Base-by-base conservation (phyloP, 176 grass and related monocot species). In the Triticum monococcum region DNA sequence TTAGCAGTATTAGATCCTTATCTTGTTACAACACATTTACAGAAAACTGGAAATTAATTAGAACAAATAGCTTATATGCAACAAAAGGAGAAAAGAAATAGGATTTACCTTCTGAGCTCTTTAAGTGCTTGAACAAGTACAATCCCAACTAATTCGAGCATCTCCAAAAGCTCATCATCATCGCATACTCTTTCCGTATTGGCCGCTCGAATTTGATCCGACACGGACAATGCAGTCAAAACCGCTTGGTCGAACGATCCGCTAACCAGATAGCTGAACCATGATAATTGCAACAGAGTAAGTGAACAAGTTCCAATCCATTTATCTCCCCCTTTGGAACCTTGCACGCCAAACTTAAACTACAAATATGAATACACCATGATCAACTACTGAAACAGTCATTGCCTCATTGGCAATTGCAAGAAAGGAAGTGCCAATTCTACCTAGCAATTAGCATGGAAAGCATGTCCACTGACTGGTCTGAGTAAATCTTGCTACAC, bases 41-140 rank as follows among this genome's bases (percentile, higher is more conserved):
- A 81, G 5, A 12, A 12, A 67, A 66, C 5, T 22, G 54, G 18
- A 20, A 57, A 57, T 20, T 20, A 22, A 57, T 57, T 22, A 57
- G 54, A 57, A 22, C 52, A 22, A 8, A 59, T 22, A 59, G 18
- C 50, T 54, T 54, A 54, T 43, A 2, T 7, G 38, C 46, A 23
- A 30, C 4, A 85, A 32, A 61, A 38, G 9, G 31, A 69, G 28
- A 0, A 64, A 63, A 24, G 1, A 2, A 30, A 64, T 24, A 86
- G 7, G 8, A 35, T 83, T 74, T 75, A 87, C 89, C 85, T 90
- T 77, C 28, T 87, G n/a, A 87, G 80, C 82, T 90, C 89, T 75
- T 84, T 90, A 43, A 90, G 75, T 75, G 85, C 89, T 75, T 87
- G 89, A 54, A 90, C 89, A 43, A 90, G 85, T 28, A 87, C 80